Evolutionary conservation across 2,329 filamentous ascomycete species (phyloP).

Genomic region (Aspergillus tamarii): DNA sequence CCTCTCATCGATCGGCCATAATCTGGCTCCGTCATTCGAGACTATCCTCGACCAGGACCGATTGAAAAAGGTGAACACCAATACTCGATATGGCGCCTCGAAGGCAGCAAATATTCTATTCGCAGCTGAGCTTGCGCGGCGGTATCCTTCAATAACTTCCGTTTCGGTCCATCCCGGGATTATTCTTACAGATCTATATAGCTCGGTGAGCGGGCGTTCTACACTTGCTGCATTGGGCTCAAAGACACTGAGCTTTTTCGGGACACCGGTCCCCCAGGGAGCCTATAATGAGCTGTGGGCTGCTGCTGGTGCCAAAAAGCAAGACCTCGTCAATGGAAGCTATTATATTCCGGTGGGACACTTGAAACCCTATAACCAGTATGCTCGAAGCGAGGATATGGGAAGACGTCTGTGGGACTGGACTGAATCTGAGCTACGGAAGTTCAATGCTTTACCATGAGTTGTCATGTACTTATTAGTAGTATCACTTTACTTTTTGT

Average conservation of each 20-base stretch:
- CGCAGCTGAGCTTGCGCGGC: conserved; percentile 45
- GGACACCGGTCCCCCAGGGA: conserved; percentile 26
- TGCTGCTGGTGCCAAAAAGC: conserved; percentile 28
- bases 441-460: background rate
- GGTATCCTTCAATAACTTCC: conserved; percentile 37
- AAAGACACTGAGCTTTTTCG: conserved; percentile 20
- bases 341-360: conserved; percentile 37
- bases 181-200: conserved; percentile 38
- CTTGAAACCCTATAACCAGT: conserved; percentile 30
- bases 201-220: conserved; percentile 18
- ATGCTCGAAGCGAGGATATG: conserved; percentile 27
- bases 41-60: conserved; percentile 35
- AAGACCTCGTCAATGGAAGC: conserved; percentile 30
- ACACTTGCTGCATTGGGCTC: conserved; percentile 12
- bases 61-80: conserved; percentile 36
- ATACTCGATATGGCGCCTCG: conserved; percentile 46
- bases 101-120: conserved; percentile 54
- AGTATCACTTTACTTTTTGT: no score
- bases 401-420: conserved; percentile 38
- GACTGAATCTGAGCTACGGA: conserved; percentile 34
- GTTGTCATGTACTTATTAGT: background rate
- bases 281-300: conserved; percentile 36
- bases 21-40: conserved; percentile 28
- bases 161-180: conserved; percentile 54
- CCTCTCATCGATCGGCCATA: conserved; percentile 36